These are phyloP conservation scores for Musa itinerans DNA, from an alignment of 176 grass and related monocot genomes.

Conservation along the genomic window DNA sequence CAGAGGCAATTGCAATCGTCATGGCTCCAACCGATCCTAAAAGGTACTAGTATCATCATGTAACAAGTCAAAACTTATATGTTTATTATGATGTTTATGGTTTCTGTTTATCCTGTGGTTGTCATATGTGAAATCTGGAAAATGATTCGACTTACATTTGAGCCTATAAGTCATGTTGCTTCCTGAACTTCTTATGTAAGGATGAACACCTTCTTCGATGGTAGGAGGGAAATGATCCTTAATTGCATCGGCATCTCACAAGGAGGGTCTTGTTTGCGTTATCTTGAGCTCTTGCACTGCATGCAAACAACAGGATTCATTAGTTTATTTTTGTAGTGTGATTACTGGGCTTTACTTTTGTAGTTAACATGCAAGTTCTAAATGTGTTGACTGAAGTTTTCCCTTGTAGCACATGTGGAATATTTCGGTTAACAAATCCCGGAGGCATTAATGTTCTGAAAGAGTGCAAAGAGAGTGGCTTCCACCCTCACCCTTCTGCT, in stretches of 20 bases:
- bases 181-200: no score
- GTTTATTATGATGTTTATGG: not conserved
- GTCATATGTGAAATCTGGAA: no score
- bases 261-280: no score
- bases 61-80: not conserved
- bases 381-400: conserved; percentile 17
- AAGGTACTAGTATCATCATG: conserved; percentile 35
- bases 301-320: no score
- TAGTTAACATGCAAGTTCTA: conserved; percentile 3
- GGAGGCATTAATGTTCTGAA: conserved; percentile 62
- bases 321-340: no score
- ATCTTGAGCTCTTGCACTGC: no score
- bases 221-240: no score
- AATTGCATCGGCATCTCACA: no score
- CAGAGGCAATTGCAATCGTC: conserved; percentile 85
- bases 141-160: no score
- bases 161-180: no score
- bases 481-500: conserved; percentile 57
- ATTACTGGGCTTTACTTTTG: not conserved
- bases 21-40: conserved; percentile 80
- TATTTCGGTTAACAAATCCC: conserved; percentile 81
- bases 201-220: no score
- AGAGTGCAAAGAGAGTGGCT: conserved; percentile 63
- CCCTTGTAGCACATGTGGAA: conserved; percentile 64
- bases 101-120: not conserved